These are phyloP conservation scores for Aspergillus indologenus DNA, from an alignment of 495 filamentous ascomycete genomes.

Conservation along the genomic window DNA sequence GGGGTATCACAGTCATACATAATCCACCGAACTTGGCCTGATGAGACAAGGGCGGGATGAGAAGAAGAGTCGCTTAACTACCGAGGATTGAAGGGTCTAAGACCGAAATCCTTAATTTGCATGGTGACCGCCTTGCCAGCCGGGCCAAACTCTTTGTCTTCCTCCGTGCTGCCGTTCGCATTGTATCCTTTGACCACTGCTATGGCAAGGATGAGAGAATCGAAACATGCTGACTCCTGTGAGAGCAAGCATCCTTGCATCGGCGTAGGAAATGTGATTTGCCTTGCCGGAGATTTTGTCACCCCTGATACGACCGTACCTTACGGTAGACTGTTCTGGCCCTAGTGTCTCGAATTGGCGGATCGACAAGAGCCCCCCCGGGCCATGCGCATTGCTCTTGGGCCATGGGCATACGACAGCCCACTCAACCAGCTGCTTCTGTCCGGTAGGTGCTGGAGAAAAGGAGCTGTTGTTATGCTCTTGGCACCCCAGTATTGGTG, in stretches of 20 bases:
- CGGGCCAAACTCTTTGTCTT: too few relatives aligned
- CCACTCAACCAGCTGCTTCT: neutral
- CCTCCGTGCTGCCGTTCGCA: too few relatives aligned
- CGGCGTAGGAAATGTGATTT: neutral
- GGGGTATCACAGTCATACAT: neutral
- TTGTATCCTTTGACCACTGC: neutral
- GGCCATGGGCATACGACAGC: neutral
- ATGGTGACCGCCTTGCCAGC: too few relatives aligned
- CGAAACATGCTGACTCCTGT: neutral
- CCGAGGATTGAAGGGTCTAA: too few relatives aligned
- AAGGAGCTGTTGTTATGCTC: neutral
- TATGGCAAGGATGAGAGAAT: neutral
- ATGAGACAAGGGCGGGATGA: slow-evolving; percentile 4
- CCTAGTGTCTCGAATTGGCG: slow-evolving; percentile 12
- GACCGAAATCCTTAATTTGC: too few relatives aligned
- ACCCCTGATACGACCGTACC: slow-evolving; percentile 17
- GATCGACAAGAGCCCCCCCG: neutral
- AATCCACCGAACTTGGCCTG: neutral
- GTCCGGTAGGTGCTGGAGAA: neutral
- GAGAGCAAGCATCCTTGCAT: neutral
- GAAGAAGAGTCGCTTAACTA: neutral
- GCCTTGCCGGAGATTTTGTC: slow-evolving; percentile 1
- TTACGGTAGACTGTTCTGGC: slow-evolving; percentile 15
- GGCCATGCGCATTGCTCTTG: too few relatives aligned
- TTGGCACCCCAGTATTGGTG: neutral